Conservation (phyloP, 2,329 filamentous ascomycete species). For the Talaromyces verruculosus region DNA sequence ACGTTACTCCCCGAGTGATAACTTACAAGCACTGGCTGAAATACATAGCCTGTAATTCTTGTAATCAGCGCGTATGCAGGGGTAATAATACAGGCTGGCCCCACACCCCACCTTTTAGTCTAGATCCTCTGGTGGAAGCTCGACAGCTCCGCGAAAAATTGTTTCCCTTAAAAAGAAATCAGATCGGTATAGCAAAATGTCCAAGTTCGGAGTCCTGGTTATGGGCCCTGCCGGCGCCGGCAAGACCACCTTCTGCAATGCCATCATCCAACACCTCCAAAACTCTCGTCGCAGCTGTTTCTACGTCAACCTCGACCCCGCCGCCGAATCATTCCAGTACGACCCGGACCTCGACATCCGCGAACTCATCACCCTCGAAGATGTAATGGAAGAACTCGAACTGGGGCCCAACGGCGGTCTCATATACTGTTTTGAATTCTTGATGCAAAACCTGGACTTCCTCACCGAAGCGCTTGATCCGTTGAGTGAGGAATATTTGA, state of each 20-base stretch:
- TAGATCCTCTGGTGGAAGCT: neutral
- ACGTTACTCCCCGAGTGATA: conserved; percentile 12
- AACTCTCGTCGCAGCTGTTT: conserved; percentile 90
- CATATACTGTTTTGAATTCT: conserved; percentile 95
- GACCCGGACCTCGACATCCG: conserved; percentile 92
- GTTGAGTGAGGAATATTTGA: conserved; percentile 90
- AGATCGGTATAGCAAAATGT: conserved; percentile 57
- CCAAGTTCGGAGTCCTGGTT: conserved; percentile 90
- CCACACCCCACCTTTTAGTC: conserved; percentile 14
- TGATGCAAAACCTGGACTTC: conserved; percentile 92
- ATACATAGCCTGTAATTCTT: neutral
- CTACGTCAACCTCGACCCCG: conserved; percentile 97
- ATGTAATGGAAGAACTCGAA: conserved; percentile 94
- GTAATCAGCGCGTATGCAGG: conserved; percentile 13
- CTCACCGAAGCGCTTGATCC: conserved; percentile 79
- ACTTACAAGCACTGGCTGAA: neutral
- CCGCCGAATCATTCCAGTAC: conserved; percentile 89
- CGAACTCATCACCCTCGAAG: conserved; percentile 86
- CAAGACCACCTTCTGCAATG: conserved; percentile 95
- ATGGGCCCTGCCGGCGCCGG: conserved; percentile 96
- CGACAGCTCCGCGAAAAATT: conserved; percentile 1
- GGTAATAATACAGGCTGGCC: conserved; percentile 8
- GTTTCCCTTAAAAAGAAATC: neutral
- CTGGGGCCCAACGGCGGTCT: conserved; percentile 89
- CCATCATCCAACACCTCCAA: conserved; percentile 88